Evolutionary conservation across 768 basidiomycete genomes (phyloP).

Genomic region (Solioccasus polychromus): DNA sequence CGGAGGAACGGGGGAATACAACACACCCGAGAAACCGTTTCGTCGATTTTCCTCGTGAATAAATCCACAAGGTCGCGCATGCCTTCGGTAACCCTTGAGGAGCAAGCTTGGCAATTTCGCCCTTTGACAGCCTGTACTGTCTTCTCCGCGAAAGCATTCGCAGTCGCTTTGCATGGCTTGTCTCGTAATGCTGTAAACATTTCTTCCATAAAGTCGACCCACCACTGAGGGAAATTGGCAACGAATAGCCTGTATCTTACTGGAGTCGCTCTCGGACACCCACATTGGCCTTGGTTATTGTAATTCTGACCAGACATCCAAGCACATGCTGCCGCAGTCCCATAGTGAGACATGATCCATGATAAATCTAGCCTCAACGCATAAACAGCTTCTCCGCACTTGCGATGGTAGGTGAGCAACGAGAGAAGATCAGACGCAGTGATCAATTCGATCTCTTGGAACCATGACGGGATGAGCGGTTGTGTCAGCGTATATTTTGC

Average conservation of each 20-base stretch:
- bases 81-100: not conserved
- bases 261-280: no score
- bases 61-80: slow-evolving; percentile 15
- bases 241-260: not conserved
- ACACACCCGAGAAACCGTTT: slow-evolving; percentile 8
- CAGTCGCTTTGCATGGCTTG: slow-evolving; percentile 13
- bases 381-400: slow-evolving; percentile 12
- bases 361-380: not conserved
- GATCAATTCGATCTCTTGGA: slow-evolving; percentile 27
- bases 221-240: slow-evolving; percentile 5
- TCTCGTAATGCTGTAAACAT: slow-evolving; percentile 12
- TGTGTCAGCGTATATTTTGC: slow-evolving; percentile 27
- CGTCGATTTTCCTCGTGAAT: slow-evolving; percentile 12
- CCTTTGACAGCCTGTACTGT: not conserved
- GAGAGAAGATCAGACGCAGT: slow-evolving; percentile 24
- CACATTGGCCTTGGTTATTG: no score
- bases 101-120: not conserved
- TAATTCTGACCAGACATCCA: no score
- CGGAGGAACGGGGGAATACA: no score
- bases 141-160: slow-evolving; percentile 1
- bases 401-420: slow-evolving; percentile 21
- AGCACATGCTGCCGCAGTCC: not conserved
- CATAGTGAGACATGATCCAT: slow-evolving; percentile 16
- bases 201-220: slow-evolving; percentile 20
- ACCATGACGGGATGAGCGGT: slow-evolving; percentile 20